Conservation (phyloP, 2,329 filamentous ascomycete genomes). For the Cucurbitaria berberidis region DNA sequence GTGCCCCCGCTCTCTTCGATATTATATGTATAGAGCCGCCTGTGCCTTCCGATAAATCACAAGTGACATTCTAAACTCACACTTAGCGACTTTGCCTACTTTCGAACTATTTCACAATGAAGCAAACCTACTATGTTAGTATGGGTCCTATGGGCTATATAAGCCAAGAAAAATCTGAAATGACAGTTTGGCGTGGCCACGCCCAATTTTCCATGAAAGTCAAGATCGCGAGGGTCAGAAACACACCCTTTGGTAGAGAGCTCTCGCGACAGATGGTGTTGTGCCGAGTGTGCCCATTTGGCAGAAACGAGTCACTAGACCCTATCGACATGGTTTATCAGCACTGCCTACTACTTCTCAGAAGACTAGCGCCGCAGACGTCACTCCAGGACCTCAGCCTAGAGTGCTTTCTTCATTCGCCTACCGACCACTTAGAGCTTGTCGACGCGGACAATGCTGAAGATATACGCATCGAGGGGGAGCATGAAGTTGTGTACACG, state of each 20-base stretch:
- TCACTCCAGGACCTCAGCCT: constrained; percentile 4
- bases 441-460: background rate
- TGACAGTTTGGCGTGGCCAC: background rate
- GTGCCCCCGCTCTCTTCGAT: too few relatives aligned
- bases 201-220: background rate
- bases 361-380: constrained; percentile 2
- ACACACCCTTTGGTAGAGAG: background rate
- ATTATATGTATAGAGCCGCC: too few relatives aligned
- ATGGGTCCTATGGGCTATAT: background rate
- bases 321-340: constrained; percentile 3
- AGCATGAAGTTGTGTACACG: constrained; percentile 2
- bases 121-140: background rate
- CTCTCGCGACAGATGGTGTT: background rate
- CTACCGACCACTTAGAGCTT: constrained; percentile 8
- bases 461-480: constrained; percentile 2
- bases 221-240: background rate
- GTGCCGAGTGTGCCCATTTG: background rate
- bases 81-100: too few relatives aligned
- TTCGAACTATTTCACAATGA: background rate
- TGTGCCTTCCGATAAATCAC: too few relatives aligned
- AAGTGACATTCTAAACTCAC: too few relatives aligned
- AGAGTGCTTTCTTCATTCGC: constrained; percentile 6
- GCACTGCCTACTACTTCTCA: background rate
- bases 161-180: background rate
- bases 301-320: background rate